These are phyloP conservation scores for Blastobotrys chiropterorum DNA, from an alignment of 805 yeast genomes.

Conservation along the genomic window DNA sequence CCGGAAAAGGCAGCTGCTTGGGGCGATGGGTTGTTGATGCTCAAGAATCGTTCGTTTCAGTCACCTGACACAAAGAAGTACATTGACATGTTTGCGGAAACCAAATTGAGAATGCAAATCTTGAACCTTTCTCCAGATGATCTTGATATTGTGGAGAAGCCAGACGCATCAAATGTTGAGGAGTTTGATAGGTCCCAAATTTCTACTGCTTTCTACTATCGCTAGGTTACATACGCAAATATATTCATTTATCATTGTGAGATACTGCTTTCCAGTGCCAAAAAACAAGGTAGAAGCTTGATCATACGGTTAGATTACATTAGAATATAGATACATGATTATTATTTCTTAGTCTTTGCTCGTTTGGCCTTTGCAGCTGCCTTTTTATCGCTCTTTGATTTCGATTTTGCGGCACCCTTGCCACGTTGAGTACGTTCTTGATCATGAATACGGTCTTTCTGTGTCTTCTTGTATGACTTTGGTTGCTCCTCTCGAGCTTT, in stretches of 20 bases:
- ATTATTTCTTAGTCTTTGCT: conserved; percentile 7
- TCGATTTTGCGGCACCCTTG: conserved; percentile 24
- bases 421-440: conserved; percentile 25
- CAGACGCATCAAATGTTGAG: not conserved
- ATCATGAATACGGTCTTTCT: conserved; percentile 54
- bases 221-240: too few species aligned
- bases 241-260: too few species aligned
- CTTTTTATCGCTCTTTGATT: conserved; percentile 24
- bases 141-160: conserved; percentile 8
- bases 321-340: not conserved
- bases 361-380: conserved; percentile 16
- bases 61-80: conserved; percentile 43
- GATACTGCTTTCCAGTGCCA: too few species aligned
- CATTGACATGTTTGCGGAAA: conserved; percentile 37
- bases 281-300: too few species aligned
- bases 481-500: conserved; percentile 54
- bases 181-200: conserved; percentile 4
- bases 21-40: conserved; percentile 68
- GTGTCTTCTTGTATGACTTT: conserved; percentile 75
- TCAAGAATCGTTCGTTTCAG: conserved; percentile 35
- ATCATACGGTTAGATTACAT: not conserved
- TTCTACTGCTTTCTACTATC: conserved; percentile 19
- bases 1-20: conserved; percentile 62
- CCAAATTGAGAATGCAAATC: conserved; percentile 47
- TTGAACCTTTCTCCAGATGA: conserved; percentile 35